phyloP scores from a whole-genome alignment of 768 basidiomycete species.

The Neoboletus magnificus region DNA sequence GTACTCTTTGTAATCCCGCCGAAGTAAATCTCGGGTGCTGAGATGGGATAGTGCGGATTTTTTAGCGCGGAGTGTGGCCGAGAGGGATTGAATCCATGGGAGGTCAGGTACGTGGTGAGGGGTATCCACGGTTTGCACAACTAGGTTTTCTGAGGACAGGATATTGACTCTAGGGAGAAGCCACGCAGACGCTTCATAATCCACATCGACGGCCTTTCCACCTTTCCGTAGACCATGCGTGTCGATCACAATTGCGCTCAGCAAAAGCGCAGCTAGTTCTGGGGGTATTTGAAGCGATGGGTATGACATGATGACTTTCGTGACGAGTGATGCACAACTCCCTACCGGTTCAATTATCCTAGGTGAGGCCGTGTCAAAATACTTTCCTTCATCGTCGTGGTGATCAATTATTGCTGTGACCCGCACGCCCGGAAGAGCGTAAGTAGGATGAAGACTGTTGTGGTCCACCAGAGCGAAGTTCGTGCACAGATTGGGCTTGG shows the following conservation, averaged over 20 bases:
- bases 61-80: constrained; percentile 41
- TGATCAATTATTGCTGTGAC: constrained; percentile 88
- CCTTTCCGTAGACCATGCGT: constrained; percentile 74
- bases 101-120: constrained; percentile 36
- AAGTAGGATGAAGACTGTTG: constrained; percentile 59
- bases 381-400: constrained; percentile 77
- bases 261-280: constrained; percentile 73
- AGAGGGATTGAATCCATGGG: constrained; percentile 47
- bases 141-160: constrained; percentile 16
- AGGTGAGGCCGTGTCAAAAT: constrained; percentile 59
- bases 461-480: constrained; percentile 88
- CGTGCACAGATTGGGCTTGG: constrained; percentile 38
- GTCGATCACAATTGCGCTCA: constrained; percentile 83
- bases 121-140: background rate
- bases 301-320: constrained; percentile 33
- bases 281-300: constrained; percentile 36
- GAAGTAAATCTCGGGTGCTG: constrained; percentile 69
- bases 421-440: constrained; percentile 36
- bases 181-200: constrained; percentile 60
- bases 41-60: constrained; percentile 72
- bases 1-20: constrained; percentile 97
- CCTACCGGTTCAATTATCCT: constrained; percentile 69
- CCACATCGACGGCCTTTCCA: constrained; percentile 70
- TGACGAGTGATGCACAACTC: constrained; percentile 71
- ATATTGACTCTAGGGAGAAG: constrained; percentile 59